phyloP scores from a whole-genome alignment of 352 stramenopile genomes.

The Globisporangium carolinianum region DNA sequence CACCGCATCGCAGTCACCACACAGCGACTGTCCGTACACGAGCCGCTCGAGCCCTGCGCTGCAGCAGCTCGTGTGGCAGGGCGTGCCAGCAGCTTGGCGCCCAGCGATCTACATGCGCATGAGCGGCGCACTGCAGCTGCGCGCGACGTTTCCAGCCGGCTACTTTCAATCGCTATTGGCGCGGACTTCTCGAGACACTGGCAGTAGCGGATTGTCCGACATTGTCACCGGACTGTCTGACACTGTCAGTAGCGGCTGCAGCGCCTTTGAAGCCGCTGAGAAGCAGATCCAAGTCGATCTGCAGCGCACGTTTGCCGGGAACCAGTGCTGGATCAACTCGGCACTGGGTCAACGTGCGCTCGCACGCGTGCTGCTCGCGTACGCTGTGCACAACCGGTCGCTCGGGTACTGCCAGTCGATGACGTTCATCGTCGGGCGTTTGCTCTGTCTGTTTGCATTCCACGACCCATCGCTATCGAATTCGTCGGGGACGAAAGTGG shows the following conservation, averaged over 20 bases:
- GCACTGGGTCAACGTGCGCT: conserved; percentile 34
- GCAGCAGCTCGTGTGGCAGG: conserved; percentile 36
- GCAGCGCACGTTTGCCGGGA: conserved; percentile 59
- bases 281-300: conserved; percentile 62
- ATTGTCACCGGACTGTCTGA: neutral
- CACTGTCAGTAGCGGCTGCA: neutral
- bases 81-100: conserved; percentile 37
- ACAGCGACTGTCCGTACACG: conserved; percentile 7
- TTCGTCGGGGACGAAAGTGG: neutral
- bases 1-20: neutral
- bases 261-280: conserved; percentile 26
- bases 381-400: conserved; percentile 64
- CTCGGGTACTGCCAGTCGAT: conserved; percentile 89
- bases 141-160: conserved; percentile 9
- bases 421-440: conserved; percentile 79
- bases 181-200: conserved; percentile 3
- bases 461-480: neutral
- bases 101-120: conserved; percentile 36
- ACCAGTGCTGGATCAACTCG: conserved; percentile 61
- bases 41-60: conserved; percentile 5
- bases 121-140: conserved; percentile 26
- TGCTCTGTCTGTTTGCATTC: conserved; percentile 53
- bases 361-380: conserved; percentile 66
- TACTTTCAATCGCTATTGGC: conserved; percentile 32
- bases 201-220: neutral